Percentiles rank a stretch among this genome's conserved stretches.
phyloP scores from a whole-genome alignment of 2,329 filamentous ascomycete species.

The Talaromyces sp. region DNA sequence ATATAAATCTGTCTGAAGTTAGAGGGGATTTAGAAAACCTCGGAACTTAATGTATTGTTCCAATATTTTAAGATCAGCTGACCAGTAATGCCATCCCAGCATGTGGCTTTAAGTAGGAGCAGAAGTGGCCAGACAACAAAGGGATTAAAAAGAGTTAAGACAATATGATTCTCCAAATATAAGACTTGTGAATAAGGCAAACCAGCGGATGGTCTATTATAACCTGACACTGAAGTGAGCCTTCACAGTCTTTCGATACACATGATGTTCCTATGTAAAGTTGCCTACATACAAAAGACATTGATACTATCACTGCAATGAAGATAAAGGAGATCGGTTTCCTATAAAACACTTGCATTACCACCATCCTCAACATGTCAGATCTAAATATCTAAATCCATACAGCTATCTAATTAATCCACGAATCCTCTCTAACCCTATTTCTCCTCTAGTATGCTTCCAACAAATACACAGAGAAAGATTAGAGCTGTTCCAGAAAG shows the following conservation, averaged over 20 bases:
- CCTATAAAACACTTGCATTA: background rate
- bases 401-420: background rate
- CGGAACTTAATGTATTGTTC: too few relatives aligned
- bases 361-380: background rate
- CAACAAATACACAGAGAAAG: background rate
- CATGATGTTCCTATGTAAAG: background rate
- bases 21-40: too few relatives aligned
- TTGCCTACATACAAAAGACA: background rate
- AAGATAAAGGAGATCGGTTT: background rate
- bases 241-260: background rate
- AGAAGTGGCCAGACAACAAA: background rate
- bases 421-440: too few relatives aligned
- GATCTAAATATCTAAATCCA: background rate
- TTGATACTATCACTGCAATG: background rate
- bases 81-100: background rate
- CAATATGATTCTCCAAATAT: background rate
- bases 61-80: background rate
- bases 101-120: background rate
- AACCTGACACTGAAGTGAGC: too few relatives aligned
- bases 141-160: background rate
- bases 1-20: constrained; percentile 16
- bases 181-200: background rate
- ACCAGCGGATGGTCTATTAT: background rate
- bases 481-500: background rate
- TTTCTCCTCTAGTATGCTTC: background rate